Conservation (phyloP, 179 eudicot genomes). For the Drosera spatulata region DNA sequence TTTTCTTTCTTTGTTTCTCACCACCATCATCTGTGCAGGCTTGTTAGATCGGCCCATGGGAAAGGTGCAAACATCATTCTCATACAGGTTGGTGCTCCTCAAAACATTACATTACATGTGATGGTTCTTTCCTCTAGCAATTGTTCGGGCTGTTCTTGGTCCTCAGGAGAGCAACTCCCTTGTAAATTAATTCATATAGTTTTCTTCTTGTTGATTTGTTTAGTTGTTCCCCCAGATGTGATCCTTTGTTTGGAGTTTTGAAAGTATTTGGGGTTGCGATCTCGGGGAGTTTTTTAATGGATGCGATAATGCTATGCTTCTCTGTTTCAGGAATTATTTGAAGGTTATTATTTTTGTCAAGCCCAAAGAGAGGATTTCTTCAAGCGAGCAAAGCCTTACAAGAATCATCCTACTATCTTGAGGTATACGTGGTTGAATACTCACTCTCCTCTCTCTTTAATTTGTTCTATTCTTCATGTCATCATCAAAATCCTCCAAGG, state of each 20-base stretch:
- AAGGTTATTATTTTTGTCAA: conserved; percentile 98
- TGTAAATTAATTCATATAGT: too few species aligned
- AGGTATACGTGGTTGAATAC: conserved; percentile 24
- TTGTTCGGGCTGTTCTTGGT: too few species aligned
- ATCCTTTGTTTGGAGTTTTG: too few species aligned
- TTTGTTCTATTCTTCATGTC: too few species aligned
- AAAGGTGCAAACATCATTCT: conserved; percentile 96
- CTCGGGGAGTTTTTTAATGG: background rate
- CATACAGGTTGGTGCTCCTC: conserved; percentile 48
- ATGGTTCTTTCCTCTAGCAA: too few species aligned
- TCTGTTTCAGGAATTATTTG: conserved; percentile 70
- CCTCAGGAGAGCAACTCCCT: too few species aligned
- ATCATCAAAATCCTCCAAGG: too few species aligned
- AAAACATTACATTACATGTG: too few species aligned
- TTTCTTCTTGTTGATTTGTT: too few species aligned
- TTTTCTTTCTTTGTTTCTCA: background rate
- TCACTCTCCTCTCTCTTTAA: background rate
- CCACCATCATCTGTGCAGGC: conserved; percentile 30
- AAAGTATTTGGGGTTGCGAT: background rate
- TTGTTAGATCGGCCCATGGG: conserved; percentile 89
- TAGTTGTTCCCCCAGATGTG: too few species aligned
- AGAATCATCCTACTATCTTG: conserved; percentile 74
- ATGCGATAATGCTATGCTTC: background rate
- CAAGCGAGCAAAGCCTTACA: conserved; percentile 76
- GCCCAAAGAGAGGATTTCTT: conserved; percentile 92